phyloP scores from a whole-genome alignment of 2,329 filamentous ascomycete genomes.

The Chaetomiaceae sp. region DNA sequence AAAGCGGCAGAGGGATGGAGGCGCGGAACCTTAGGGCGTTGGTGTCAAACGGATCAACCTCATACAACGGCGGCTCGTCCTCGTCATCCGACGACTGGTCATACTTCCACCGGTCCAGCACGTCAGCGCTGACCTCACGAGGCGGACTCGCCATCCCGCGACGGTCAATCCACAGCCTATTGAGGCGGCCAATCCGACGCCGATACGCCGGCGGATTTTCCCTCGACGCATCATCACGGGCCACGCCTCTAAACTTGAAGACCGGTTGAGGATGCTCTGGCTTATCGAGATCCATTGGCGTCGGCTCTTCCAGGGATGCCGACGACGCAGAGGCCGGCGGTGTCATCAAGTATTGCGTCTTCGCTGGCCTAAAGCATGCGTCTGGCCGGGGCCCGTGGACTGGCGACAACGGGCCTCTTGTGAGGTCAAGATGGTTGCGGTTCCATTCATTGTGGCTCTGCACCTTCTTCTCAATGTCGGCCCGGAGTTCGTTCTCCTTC shows the following conservation, averaged over 20 bases:
- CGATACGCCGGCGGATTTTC: conserved; percentile 63
- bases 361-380: conserved; percentile 64
- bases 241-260: conserved; percentile 44
- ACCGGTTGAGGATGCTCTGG: conserved; percentile 33
- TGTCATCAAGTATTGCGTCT: conserved; percentile 65
- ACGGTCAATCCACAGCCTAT: conserved; percentile 83
- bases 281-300: conserved; percentile 50
- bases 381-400: conserved; percentile 60
- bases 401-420: conserved; percentile 77
- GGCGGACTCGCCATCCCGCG: conserved; percentile 57
- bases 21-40: conserved; percentile 56
- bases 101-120: conserved; percentile 75
- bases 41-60: conserved; percentile 66
- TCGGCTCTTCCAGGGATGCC: conserved; percentile 38
- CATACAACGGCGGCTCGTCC: conserved; percentile 68
- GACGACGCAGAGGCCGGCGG: conserved; percentile 54
- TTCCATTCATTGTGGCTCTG: conserved; percentile 91
- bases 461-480: conserved; percentile 81
- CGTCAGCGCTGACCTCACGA: conserved; percentile 40
- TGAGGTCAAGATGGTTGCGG: conserved; percentile 81
- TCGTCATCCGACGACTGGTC: conserved; percentile 82
- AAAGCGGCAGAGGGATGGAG: conserved; percentile 46
- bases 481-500: conserved; percentile 73
- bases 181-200: conserved; percentile 76
- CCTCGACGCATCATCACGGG: conserved; percentile 36